These are phyloP conservation scores for Blepharisma stoltei DNA, from an alignment of 73 alveolate species.

Conservation along the genomic window DNA sequence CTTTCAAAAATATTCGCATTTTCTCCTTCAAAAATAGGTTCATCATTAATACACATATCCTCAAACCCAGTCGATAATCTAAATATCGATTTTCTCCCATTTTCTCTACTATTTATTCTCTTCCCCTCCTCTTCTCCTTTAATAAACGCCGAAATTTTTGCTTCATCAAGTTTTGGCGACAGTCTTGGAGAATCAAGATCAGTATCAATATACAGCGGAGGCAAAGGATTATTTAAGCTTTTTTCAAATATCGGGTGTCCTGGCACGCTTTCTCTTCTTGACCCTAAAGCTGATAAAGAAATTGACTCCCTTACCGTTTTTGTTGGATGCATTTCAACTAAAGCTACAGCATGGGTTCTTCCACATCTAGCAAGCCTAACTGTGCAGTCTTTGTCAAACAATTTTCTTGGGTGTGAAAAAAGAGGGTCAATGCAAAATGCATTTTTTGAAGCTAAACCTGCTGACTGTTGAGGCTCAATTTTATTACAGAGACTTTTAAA, in stretches of 20 bases:
- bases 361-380: not conserved
- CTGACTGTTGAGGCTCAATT: not conserved
- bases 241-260: too few species aligned
- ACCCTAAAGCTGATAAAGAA: not conserved
- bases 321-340: not conserved
- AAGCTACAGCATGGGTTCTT: conserved; percentile 17
- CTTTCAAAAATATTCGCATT: not conserved
- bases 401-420: not conserved
- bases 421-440: not conserved
- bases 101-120: too few species aligned
- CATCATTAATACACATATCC: not conserved
- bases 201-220: not conserved
- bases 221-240: not conserved
- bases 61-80: too few species aligned
- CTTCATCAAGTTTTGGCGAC: not conserved
- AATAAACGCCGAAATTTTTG: too few species aligned
- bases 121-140: too few species aligned
- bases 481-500: not conserved
- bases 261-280: not conserved
- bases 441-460: not conserved
- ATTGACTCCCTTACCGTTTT: not conserved
- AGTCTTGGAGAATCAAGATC: not conserved
- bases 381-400: not conserved
- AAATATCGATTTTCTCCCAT: too few species aligned
- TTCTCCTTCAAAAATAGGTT: not conserved